Conservation (phyloP, 106 monocot genomes). For the Platanthera zijinensis region DNA sequence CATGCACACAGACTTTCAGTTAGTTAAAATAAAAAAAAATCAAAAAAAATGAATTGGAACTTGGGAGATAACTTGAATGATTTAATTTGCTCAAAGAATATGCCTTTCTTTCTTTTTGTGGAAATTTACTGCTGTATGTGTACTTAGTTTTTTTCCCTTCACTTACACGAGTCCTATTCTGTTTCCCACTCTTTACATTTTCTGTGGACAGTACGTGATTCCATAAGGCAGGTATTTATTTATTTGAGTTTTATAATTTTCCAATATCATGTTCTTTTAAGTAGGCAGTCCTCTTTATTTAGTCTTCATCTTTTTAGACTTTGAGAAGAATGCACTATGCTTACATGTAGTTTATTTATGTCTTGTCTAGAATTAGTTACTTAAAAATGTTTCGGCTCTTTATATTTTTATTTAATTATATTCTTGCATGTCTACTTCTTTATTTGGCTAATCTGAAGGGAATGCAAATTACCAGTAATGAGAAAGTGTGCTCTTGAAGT, state of each 20-base stretch:
- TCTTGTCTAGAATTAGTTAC: neutral
- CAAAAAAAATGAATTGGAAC: neutral
- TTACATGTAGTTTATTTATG: neutral
- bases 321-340: neutral
- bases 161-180: neutral
- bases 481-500: neutral
- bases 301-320: neutral
- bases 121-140: neutral
- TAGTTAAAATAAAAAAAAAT: neutral
- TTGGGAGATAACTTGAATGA: neutral
- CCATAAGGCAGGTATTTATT: neutral
- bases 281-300: neutral
- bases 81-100: neutral
- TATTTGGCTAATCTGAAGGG: neutral
- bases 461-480: neutral
- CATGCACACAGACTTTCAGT: neutral
- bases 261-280: neutral
- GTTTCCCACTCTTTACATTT: neutral
- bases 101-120: neutral
- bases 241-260: neutral
- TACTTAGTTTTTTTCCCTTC: neutral
- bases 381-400: neutral
- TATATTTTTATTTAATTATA: slow-evolving; percentile 4
- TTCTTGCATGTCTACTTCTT: neutral
- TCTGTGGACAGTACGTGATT: neutral